Percentiles rank a stretch among this genome's conserved stretches.
Conservation (phyloP, 495 filamentous ascomycete species). For the Xylaria acuta region DNA sequence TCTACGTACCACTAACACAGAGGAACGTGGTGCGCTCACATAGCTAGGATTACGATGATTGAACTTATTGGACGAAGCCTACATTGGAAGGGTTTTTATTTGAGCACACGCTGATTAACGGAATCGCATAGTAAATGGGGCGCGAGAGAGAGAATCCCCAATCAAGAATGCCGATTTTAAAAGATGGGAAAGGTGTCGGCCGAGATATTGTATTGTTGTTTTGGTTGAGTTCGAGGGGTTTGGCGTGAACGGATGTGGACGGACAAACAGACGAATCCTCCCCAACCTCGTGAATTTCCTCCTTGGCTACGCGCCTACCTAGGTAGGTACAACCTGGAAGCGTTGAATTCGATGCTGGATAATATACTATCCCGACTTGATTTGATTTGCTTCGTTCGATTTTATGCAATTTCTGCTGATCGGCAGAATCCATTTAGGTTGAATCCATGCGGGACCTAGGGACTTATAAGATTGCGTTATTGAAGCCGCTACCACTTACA, state of each 20-base stretch:
- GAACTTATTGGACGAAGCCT: conserved; percentile 4
- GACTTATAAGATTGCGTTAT: conserved; percentile 16
- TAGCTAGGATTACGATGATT: background rate
- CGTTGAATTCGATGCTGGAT: background rate
- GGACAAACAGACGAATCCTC: background rate
- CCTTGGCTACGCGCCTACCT: background rate
- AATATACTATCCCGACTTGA: background rate
- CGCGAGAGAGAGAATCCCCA: background rate
- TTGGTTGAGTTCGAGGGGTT: conserved; percentile 9
- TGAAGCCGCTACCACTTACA: background rate
- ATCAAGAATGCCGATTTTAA: background rate
- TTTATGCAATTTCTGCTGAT: conserved; percentile 10
- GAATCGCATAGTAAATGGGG: background rate
- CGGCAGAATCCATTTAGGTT: background rate
- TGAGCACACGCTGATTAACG: background rate
- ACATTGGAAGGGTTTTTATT: background rate
- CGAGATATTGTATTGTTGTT: background rate
- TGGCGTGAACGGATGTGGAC: background rate
- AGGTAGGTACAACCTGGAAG: background rate
- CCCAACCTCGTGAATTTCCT: conserved; percentile 7
- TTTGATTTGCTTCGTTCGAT: conserved; percentile 7
- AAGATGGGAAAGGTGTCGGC: conserved; percentile 1
- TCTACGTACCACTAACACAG: conserved; percentile 12
- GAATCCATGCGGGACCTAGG: background rate
- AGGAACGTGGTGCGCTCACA: conserved; percentile 24